Base-by-base conservation (phyloP, 2,329 filamentous ascomycete genomes). In the Amauroascus verrucosus region DNA sequence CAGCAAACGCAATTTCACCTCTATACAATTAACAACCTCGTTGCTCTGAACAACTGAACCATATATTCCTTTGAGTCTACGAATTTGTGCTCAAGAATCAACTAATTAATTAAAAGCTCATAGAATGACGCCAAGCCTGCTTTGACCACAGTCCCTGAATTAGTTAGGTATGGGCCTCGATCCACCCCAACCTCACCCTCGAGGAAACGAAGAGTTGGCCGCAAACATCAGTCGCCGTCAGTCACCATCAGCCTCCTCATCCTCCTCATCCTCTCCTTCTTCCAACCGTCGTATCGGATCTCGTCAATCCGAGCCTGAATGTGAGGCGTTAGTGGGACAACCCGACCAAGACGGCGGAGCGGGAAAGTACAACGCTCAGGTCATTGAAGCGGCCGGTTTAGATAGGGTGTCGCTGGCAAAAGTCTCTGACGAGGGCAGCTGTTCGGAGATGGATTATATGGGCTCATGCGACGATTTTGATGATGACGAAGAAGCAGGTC, bases 401-500 rank as follows among this genome's bases (percentile, higher is more conserved):
- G 38, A 43, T 22, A 32, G 24, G 38, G 38, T 51, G 37, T 51
- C 26, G 28, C 18, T 51, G 50, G 50, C 40, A 18, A 52, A 52
- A 30, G 7, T 64, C 62, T 49, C 65, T 67, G 28, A 69, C 61
- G 47, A 68, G 61, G 49, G 67, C 66, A 63, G 50, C 47, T 58
- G 32, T 37, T 52, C 45, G 28, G 57, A 59, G 26, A 52, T 52
- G 50, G 50, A 52, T 11, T 46, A 46, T 32, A 40, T 54, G 4
- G 51, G 50, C 2, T 83, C 82, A 26, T 85, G 88, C 60, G 84
- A 88, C 58, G 86, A 85, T 45, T 67, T 86, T 26, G 81, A 86
- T 56, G 86, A 91, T 61, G 90, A 96, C 65, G 90, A 95, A 71
- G 90, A 96, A 75, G 87, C 86, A 1, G 90, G 89, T 0, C 74